A percentile compares a stretch with the other conserved stretches of the same genome.
phyloP scores from a whole-genome alignment of 1,284 basidiomycete genomes.

The Trametes polyzona region DNA sequence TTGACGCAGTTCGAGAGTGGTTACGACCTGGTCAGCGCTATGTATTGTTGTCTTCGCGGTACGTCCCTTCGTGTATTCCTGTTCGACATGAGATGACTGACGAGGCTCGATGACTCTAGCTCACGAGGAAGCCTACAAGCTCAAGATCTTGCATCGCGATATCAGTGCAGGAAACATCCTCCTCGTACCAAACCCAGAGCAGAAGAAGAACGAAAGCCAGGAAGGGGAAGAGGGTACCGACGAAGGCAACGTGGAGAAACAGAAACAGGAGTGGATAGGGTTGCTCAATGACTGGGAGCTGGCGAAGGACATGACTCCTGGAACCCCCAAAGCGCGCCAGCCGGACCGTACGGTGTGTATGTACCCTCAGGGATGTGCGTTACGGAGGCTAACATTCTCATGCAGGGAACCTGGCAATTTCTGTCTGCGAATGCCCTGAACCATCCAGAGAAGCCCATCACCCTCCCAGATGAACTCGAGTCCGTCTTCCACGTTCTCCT shows the following conservation, averaged over 20 bases:
- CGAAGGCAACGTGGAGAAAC: too few species aligned
- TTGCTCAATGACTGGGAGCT: constrained; percentile 19
- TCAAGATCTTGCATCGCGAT: not conserved
- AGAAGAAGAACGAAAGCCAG: too few species aligned
- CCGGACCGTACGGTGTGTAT: constrained; percentile 7
- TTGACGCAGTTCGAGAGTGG: constrained; percentile 6
- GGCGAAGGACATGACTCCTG: not conserved
- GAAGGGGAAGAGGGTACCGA: too few species aligned
- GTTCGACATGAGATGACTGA: not conserved
- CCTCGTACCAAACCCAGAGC: not conserved
- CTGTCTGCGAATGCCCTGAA: constrained; percentile 7
- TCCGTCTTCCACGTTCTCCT: constrained; percentile 17
- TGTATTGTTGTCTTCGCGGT: constrained; percentile 10
- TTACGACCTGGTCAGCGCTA: not conserved
- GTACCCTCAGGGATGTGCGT: too few species aligned
- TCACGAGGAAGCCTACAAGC: constrained; percentile 2
- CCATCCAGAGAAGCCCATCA: not conserved
- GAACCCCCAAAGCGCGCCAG: not conserved
- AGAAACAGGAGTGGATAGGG: not conserved
- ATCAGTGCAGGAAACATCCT: constrained; percentile 23
- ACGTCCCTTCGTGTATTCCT: not conserved
- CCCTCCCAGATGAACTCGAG: constrained; percentile 14
- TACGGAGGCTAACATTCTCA: not conserved
- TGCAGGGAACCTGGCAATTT: constrained; percentile 18
- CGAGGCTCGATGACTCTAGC: not conserved